Evolutionary conservation across 2,329 filamentous ascomycete species (phyloP).

Genomic region (Passalora sequoiae): DNA sequence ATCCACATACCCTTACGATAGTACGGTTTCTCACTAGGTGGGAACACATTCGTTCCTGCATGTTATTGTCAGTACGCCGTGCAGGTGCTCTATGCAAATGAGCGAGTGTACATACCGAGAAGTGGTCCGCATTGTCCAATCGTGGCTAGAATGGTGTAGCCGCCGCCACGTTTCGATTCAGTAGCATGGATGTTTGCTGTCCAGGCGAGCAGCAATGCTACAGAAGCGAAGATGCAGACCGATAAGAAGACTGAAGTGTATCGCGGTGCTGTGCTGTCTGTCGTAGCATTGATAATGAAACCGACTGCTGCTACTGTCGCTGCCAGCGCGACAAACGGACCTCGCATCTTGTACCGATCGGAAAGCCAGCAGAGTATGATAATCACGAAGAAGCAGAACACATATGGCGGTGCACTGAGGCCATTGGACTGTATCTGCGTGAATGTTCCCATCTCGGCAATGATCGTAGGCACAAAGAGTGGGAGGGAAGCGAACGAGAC

Average conservation of each 20-base stretch:
- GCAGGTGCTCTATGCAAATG: background rate
- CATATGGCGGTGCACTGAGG: slow-evolving; percentile 39
- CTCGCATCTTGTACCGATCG: slow-evolving; percentile 36
- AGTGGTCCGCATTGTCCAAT: slow-evolving; percentile 64
- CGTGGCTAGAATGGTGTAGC: slow-evolving; percentile 36
- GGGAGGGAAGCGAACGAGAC: slow-evolving; percentile 57
- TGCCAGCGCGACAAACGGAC: slow-evolving; percentile 37
- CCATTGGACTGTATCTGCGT: slow-evolving; percentile 35
- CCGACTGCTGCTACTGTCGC: slow-evolving; percentile 36
- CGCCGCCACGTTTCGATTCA: slow-evolving; percentile 37
- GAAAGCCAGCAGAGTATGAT: slow-evolving; percentile 35
- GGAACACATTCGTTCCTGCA: slow-evolving; percentile 59
- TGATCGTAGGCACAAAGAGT: slow-evolving; percentile 56
- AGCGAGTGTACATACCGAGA: slow-evolving; percentile 43
- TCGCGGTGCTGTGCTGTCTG: slow-evolving; percentile 30
- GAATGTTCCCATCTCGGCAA: slow-evolving; percentile 58
- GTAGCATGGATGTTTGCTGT: slow-evolving; percentile 37
- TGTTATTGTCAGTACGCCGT: slow-evolving; percentile 30
- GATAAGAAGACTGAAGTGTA: slow-evolving; percentile 39
- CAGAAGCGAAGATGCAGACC: slow-evolving; percentile 37
- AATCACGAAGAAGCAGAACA: slow-evolving; percentile 39
- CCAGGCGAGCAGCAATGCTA: slow-evolving; percentile 37
- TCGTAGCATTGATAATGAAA: slow-evolving; percentile 40
- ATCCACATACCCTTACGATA: slow-evolving; percentile 54
- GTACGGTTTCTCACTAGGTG: slow-evolving; percentile 43